Evolutionary conservation across 2,329 filamentous ascomycete species (phyloP).

Genomic region (Aspergillus luchuensis): DNA sequence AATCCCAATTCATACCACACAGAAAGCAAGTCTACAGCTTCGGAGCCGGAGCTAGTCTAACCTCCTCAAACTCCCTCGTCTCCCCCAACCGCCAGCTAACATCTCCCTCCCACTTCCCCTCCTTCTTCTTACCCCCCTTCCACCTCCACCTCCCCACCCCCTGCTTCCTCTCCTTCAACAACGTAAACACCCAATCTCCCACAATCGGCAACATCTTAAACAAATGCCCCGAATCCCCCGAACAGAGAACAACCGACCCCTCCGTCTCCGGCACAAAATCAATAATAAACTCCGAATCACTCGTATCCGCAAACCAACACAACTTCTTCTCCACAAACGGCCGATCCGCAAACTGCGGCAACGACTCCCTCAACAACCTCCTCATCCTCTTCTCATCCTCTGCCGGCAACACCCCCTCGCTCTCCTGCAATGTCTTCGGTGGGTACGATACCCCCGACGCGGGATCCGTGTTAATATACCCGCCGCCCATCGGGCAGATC

Average conservation of each 20-base stretch:
- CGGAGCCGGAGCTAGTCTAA: constrained; percentile 19
- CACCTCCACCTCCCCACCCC: constrained; percentile 54
- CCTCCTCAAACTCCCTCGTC: constrained; percentile 30
- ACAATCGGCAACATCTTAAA: constrained; percentile 65
- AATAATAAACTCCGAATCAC: constrained; percentile 62
- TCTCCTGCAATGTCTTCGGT: constrained; percentile 39
- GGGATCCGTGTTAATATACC: constrained; percentile 55
- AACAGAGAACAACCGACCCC: constrained; percentile 52
- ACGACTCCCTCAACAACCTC: constrained; percentile 53
- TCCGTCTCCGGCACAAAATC: constrained; percentile 58
- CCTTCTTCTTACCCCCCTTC: constrained; percentile 43
- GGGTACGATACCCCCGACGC: constrained; percentile 45
- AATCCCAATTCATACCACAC: no score
- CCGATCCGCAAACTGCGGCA: constrained; percentile 56
- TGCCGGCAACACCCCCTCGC: constrained; percentile 52
- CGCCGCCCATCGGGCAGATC: constrained; percentile 61
- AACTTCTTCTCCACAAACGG: constrained; percentile 59
- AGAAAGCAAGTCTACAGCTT: constrained; percentile 21
- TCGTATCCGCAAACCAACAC: constrained; percentile 67
- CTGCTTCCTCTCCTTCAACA: constrained; percentile 47
- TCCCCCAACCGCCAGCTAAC: constrained; percentile 53
- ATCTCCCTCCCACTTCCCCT: constrained; percentile 36
- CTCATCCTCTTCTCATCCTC: constrained; percentile 58
- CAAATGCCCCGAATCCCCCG: constrained; percentile 63
- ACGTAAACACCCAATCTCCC: constrained; percentile 56